Evolutionary conservation across 164 flowering plant species (phyloP).

Genomic region (Warburgia ugandensis): DNA sequence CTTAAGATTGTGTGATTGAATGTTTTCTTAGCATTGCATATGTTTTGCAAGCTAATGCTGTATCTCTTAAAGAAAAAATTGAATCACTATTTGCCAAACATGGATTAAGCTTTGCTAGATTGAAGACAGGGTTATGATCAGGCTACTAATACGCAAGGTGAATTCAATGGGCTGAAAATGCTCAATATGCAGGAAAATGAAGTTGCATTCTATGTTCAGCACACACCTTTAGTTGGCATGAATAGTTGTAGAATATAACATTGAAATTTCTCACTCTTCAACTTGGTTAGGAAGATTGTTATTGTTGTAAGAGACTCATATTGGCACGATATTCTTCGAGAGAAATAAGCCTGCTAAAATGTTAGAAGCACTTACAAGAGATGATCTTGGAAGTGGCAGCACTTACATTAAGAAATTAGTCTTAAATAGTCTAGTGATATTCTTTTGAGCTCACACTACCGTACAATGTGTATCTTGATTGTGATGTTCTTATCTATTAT

Average conservation of each 20-base stretch:
- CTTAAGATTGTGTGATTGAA: not conserved
- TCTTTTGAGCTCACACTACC: not conserved
- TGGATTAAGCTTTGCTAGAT: not conserved
- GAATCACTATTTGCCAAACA: not conserved
- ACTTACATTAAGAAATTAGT: not conserved
- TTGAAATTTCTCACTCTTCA: not conserved
- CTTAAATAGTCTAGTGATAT: not conserved
- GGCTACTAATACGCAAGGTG: not conserved
- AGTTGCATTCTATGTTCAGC: slow-evolving; percentile 1
- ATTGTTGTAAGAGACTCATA: not conserved
- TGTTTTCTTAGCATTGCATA: not conserved
- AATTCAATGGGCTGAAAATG: not conserved
- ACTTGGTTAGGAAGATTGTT: not conserved
- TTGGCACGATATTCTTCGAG: not conserved
- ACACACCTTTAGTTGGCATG: not conserved
- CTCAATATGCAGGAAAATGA: not conserved
- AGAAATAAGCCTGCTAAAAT: not conserved
- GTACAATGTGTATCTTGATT: not conserved
- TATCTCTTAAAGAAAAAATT: not conserved
- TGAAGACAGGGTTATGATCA: not conserved
- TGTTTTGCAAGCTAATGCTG: not conserved
- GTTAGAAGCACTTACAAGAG: not conserved
- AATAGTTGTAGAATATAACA: not conserved
- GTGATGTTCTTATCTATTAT: not conserved
- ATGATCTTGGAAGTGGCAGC: not conserved